phyloP scores from a whole-genome alignment of 2,329 filamentous ascomycete species.

The Fusarium sulawesiense region DNA sequence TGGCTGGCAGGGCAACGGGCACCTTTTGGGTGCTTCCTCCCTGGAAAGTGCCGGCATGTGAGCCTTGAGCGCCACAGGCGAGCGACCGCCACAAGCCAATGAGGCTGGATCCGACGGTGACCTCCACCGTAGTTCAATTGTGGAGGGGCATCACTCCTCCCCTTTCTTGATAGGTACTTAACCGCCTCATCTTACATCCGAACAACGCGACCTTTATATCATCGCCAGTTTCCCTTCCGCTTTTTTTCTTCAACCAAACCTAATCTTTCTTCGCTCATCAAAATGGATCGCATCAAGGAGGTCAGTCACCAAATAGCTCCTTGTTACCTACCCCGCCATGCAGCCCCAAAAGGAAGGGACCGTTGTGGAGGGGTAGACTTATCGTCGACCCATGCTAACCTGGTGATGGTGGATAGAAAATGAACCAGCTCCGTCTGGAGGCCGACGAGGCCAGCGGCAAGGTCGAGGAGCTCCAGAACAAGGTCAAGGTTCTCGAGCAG shows the following conservation, averaged over 20 bases:
- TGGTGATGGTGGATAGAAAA: slow-evolving; percentile 71
- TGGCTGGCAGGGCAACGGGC: slow-evolving; percentile 49
- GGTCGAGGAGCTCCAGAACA: slow-evolving; percentile 86
- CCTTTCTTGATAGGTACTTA: slow-evolving; percentile 51
- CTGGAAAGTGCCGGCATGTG: slow-evolving; percentile 33
- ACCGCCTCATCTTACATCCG: slow-evolving; percentile 49
- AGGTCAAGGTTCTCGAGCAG: slow-evolving; percentile 91
- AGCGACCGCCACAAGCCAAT: slow-evolving; percentile 48
- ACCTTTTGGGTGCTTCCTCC: slow-evolving; percentile 6
- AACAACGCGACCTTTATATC: slow-evolving; percentile 50
- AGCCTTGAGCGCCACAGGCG: slow-evolving; percentile 40
- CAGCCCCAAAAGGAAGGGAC: slow-evolving; percentile 43
- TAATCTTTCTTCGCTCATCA: slow-evolving; percentile 43
- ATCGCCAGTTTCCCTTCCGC: slow-evolving; percentile 38
- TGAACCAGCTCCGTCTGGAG: slow-evolving; percentile 94
- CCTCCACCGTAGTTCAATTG: slow-evolving; percentile 45
- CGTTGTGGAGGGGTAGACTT: slow-evolving; percentile 47
- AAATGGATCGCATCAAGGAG: slow-evolving; percentile 92
- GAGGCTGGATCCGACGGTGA: slow-evolving; percentile 34
- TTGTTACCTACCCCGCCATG: slow-evolving; percentile 50
- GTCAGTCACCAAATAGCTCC: slow-evolving; percentile 63
- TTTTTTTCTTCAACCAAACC: slow-evolving; percentile 19
- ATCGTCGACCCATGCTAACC: slow-evolving; percentile 44
- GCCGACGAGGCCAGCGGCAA: slow-evolving; percentile 85
- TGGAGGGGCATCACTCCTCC: slow-evolving; percentile 54